Conservation (phyloP, 192 early-diverging fungal genomes). For the Dissophora globulifera region DNA sequence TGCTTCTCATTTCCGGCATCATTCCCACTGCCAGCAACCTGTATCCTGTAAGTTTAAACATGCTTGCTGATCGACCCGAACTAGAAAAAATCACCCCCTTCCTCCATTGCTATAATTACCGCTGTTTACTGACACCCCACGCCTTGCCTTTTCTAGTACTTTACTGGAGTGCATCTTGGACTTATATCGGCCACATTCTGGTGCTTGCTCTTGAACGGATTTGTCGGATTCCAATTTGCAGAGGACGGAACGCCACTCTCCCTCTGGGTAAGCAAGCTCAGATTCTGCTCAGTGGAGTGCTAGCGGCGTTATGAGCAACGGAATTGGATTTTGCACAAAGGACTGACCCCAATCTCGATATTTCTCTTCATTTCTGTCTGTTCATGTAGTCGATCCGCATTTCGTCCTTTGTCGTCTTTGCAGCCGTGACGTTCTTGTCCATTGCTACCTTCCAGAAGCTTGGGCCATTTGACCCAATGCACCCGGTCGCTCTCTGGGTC, state of each 20-base stretch:
- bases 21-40: constrained; percentile 71
- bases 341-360: too few species aligned
- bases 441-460: constrained; percentile 75
- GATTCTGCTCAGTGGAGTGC: too few species aligned
- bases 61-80: too few species aligned
- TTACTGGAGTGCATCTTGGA: constrained; percentile 76
- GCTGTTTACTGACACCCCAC: background rate
- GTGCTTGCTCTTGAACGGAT: constrained; percentile 86
- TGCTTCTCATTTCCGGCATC: constrained; percentile 81
- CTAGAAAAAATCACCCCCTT: background rate
- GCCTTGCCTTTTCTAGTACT: constrained; percentile 63
- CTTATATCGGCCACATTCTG: constrained; percentile 82
- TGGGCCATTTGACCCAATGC: constrained; percentile 60
- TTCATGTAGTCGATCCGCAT: constrained; percentile 76
- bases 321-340: too few species aligned
- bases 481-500: constrained; percentile 75
- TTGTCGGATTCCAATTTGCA: constrained; percentile 90
- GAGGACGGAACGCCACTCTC: constrained; percentile 89
- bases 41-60: constrained; percentile 79
- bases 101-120: too few species aligned
- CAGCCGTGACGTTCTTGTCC: constrained; percentile 69
- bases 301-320: too few species aligned
- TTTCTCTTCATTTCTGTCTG: background rate
- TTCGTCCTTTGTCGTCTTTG: constrained; percentile 75
- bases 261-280: constrained; percentile 75